Conservation (phyloP, 805 yeast genomes). For the Spathaspora girioi region DNA sequence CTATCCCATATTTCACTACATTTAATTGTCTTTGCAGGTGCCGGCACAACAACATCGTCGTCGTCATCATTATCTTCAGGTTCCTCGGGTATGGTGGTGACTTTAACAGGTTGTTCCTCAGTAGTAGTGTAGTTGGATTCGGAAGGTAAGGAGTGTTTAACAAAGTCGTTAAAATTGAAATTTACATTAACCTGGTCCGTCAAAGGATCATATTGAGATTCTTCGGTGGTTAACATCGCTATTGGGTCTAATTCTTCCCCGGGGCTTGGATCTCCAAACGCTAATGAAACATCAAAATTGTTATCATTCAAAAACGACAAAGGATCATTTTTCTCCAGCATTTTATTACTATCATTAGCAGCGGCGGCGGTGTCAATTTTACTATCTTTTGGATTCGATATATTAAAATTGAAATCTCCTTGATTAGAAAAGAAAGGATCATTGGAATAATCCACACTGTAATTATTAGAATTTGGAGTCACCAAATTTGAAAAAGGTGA, state of each 20-base stretch:
- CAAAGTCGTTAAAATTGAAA: slow-evolving; percentile 37
- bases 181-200: slow-evolving; percentile 19
- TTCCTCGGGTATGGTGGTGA: neutral
- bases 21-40: slow-evolving; percentile 55
- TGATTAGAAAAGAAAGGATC: slow-evolving; percentile 15
- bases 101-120: neutral
- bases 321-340: slow-evolving; percentile 28
- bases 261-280: slow-evolving; percentile 33
- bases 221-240: slow-evolving; percentile 48
- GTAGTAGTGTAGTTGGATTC: slow-evolving; percentile 9
- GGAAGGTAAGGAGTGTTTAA: slow-evolving; percentile 27
- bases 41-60: slow-evolving; percentile 57
- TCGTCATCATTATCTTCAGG: slow-evolving; percentile 19
- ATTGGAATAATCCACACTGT: slow-evolving; percentile 10
- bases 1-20: slow-evolving; percentile 97
- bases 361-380: neutral
- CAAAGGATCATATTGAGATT: slow-evolving; percentile 54
- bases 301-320: slow-evolving; percentile 46
- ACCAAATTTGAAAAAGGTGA: slow-evolving; percentile 20
- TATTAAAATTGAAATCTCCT: slow-evolving; percentile 3
- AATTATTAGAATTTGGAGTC: slow-evolving; percentile 12
- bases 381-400: slow-evolving; percentile 1
- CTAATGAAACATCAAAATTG: slow-evolving; percentile 52
- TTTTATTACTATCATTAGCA: neutral
- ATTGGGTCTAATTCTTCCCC: slow-evolving; percentile 32